Percentiles rank a stretch among this genome's conserved stretches.
These are phyloP conservation scores for Nakazawaea ambrosiae DNA, from an alignment of 805 yeast genomes.

Conservation along the genomic window DNA sequence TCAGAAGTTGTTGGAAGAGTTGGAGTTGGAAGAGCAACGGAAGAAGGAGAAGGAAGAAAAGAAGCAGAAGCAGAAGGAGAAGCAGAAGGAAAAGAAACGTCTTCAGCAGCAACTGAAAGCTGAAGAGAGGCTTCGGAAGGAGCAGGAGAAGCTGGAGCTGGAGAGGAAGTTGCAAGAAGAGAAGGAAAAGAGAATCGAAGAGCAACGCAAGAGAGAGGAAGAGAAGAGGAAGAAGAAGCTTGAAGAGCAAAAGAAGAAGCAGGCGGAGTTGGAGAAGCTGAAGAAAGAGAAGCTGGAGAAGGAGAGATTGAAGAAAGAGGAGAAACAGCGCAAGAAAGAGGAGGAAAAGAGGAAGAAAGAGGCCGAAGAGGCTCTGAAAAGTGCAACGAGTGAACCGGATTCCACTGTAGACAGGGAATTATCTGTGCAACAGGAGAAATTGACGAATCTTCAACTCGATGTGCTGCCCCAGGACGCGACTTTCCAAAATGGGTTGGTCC, in stretches of 20 bases:
- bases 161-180: slow-evolving; percentile 33
- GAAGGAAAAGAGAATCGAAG: slow-evolving; percentile 36
- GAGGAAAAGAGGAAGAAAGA: slow-evolving; percentile 26
- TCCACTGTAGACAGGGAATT: background rate
- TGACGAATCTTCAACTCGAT: too few species aligned
- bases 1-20: slow-evolving; percentile 53
- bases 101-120: slow-evolving; percentile 55
- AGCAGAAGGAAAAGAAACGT: slow-evolving; percentile 63
- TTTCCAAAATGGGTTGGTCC: too few species aligned
- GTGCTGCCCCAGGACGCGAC: too few species aligned
- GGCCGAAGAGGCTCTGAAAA: slow-evolving; percentile 17
- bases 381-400: background rate
- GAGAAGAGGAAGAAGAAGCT: slow-evolving; percentile 31
- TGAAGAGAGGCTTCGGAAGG: slow-evolving; percentile 50
- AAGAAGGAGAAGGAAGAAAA: slow-evolving; percentile 61
- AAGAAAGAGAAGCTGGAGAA: slow-evolving; percentile 32
- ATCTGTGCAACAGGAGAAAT: background rate
- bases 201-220: slow-evolving; percentile 37
- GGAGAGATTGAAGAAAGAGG: slow-evolving; percentile 28
- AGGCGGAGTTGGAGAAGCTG: slow-evolving; percentile 29
- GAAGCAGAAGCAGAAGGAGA: slow-evolving; percentile 58
- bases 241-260: slow-evolving; percentile 36
- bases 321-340: slow-evolving; percentile 22
- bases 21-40: slow-evolving; percentile 62
- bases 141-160: slow-evolving; percentile 45